Evolutionary conservation across 768 basidiomycete genomes (phyloP).

Genomic region (Russula sp.): DNA sequence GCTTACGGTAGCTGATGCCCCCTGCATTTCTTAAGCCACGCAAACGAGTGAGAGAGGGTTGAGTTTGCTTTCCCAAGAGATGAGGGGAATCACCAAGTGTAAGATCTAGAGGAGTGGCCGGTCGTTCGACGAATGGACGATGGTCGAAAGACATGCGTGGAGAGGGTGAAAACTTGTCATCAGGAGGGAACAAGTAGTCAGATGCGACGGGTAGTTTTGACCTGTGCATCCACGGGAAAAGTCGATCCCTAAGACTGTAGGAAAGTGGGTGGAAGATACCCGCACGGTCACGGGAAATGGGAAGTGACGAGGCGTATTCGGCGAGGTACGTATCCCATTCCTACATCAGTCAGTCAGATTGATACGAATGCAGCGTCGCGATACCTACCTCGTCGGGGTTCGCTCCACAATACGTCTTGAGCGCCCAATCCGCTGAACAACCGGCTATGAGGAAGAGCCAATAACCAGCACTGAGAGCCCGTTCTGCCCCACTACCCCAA

Average conservation of each 20-base stretch:
- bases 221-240: slow-evolving; percentile 29
- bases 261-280: slow-evolving; percentile 50
- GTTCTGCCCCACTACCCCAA: slow-evolving; percentile 52
- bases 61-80: slow-evolving; percentile 1
- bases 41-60: slow-evolving; percentile 5
- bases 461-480: slow-evolving; percentile 51
- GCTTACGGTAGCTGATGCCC: slow-evolving; percentile 32
- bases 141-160: slow-evolving; percentile 5
- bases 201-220: slow-evolving; percentile 8
- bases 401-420: slow-evolving; percentile 49
- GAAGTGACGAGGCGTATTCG: slow-evolving; percentile 47
- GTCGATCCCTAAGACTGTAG: slow-evolving; percentile 43
- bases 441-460: slow-evolving; percentile 46
- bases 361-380: background rate
- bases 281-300: slow-evolving; percentile 39
- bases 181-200: slow-evolving; percentile 5
- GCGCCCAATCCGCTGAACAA: slow-evolving; percentile 45
- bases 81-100: background rate
- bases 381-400: slow-evolving; percentile 56
- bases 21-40: slow-evolving; percentile 5
- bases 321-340: slow-evolving; percentile 67
- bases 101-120: background rate
- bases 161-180: slow-evolving; percentile 6
- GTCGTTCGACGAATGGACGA: background rate
- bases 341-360: slow-evolving; percentile 27